Evolutionary conservation across 2,329 filamentous ascomycete species (phyloP), one percentile per base, ranked within the genome.

Genomic region (Aspergillus thermomutatus): DNA sequence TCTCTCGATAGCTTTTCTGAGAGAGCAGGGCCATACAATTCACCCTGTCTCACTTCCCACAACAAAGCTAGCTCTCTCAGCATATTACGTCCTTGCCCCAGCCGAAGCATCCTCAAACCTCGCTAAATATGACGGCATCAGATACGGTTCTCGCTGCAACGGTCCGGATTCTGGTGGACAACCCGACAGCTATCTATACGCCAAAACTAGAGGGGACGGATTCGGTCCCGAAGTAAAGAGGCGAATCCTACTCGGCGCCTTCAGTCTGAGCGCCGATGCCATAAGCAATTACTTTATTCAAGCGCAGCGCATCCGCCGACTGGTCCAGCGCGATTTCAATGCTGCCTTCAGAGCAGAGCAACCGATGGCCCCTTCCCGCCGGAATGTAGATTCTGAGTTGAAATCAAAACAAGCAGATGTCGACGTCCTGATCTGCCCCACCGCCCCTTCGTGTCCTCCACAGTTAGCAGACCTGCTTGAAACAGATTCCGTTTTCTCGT

Each of bases 261-360:
- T 96, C 71, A 92, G 88, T 43, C 82, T 99, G 52, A 96, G 91
- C 74, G 92, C 93, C 0, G 86, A 89, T 59, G 92, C 92, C 9
- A 94, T 95, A 69, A 89, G 96, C 72, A 99, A 97, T 72, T 97
- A 97, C 75, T 99, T 99, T 69, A 84, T 96, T 60, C 89, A 96
- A 71, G 94, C 94, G 48, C 94, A 99, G 75, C 88, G 88, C 62
- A 85, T 97, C 41, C 87, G 94, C 1, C 83, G 91, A 54, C 79
- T 96, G 19, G 90, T 99, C 2, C 88, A 94, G 70, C 79, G 80
- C 34, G 94, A 99, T 69, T 99, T 99, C 71, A 86, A 97, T 73
- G 77, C 82, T 1, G 87, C 90, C 0, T 97, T 99, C 70, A 74
- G 76, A 17, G 74, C 85, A 46, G 76, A 77, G 3, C 92, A 96